Conservation (phyloP, 805 yeast species). For the Kuraishia ogatae region DNA sequence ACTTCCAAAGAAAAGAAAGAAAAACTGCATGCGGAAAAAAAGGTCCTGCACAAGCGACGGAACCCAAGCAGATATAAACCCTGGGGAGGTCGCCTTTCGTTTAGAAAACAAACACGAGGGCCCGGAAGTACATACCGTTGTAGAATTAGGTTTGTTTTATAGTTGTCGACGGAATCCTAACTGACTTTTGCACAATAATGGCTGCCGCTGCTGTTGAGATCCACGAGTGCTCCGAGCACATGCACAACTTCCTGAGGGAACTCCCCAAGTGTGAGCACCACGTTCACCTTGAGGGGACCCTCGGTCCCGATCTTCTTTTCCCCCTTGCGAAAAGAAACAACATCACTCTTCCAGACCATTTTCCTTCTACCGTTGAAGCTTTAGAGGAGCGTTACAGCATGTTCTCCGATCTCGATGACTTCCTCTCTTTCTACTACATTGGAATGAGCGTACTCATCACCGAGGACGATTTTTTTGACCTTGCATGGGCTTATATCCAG, state of each 20-base stretch:
- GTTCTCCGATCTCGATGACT: slow-evolving; percentile 68
- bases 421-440: slow-evolving; percentile 68
- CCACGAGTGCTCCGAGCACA: slow-evolving; percentile 25
- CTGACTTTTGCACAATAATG: background rate
- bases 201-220: background rate
- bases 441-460: slow-evolving; percentile 69
- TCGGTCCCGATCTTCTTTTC: slow-evolving; percentile 68
- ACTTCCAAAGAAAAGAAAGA: background rate
- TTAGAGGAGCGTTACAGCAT: slow-evolving; percentile 49
- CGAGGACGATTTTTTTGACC: slow-evolving; percentile 67
- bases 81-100: background rate
- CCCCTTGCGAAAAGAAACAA: slow-evolving; percentile 59
- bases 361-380: slow-evolving; percentile 52
- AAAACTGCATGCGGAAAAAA: background rate
- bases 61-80: background rate
- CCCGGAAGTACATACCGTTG: too few species aligned
- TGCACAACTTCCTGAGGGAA: slow-evolving; percentile 49
- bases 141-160: background rate
- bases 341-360: slow-evolving; percentile 48
- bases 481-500: slow-evolving; percentile 66
- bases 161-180: background rate
- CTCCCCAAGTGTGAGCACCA: slow-evolving; percentile 87
- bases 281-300: slow-evolving; percentile 75
- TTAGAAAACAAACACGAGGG: too few species aligned
- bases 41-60: background rate